These are phyloP conservation scores for Arxiozyma slooffiae DNA, from an alignment of 1,139 yeast species.

Conservation along the genomic window DNA sequence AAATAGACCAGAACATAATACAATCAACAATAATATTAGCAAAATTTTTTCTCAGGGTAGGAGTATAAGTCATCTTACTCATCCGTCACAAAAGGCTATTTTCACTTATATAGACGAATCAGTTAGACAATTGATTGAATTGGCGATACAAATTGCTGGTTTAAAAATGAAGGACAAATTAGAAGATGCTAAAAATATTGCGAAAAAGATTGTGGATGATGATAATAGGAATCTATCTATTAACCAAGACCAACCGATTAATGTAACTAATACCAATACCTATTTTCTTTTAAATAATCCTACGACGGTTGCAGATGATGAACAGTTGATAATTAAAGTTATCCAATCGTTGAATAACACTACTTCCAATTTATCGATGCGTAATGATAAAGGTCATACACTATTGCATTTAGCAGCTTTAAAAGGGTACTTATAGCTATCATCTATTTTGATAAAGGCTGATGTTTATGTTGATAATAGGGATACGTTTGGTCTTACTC, in stretches of 20 bases:
- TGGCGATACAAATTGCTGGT: conserved; percentile 90
- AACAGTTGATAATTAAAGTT: conserved; percentile 52
- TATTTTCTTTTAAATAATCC: conserved; percentile 1
- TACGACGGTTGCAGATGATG: conserved; percentile 32
- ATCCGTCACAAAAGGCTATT: conserved; percentile 31
- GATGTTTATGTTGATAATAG: conserved; percentile 72
- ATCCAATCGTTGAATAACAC: conserved; percentile 44
- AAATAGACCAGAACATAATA: conserved; percentile 1
- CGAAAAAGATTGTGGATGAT: conserved; percentile 72
- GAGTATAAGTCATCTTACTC: conserved; percentile 1
- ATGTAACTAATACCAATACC: conserved; percentile 1
- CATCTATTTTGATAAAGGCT: conserved; percentile 54
- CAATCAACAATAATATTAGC: neutral
- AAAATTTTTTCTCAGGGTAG: neutral
- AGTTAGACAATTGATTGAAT: conserved; percentile 81
- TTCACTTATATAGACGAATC: conserved; percentile 91
- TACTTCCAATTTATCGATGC: conserved; percentile 62
- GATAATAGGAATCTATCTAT: conserved; percentile 11
- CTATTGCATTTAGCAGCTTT: conserved; percentile 75
- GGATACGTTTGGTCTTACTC: conserved; percentile 76
- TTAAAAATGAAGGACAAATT: conserved; percentile 88
- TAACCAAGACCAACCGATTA: neutral
- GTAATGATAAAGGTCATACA: conserved; percentile 77
- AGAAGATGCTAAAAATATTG: conserved; percentile 87
- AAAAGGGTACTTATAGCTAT: conserved; percentile 57